Evolutionary conservation across 2,329 filamentous ascomycete genomes (phyloP), one percentile per base, ranked within the genome.

Genomic region (Fusarium torreyae): DNA sequence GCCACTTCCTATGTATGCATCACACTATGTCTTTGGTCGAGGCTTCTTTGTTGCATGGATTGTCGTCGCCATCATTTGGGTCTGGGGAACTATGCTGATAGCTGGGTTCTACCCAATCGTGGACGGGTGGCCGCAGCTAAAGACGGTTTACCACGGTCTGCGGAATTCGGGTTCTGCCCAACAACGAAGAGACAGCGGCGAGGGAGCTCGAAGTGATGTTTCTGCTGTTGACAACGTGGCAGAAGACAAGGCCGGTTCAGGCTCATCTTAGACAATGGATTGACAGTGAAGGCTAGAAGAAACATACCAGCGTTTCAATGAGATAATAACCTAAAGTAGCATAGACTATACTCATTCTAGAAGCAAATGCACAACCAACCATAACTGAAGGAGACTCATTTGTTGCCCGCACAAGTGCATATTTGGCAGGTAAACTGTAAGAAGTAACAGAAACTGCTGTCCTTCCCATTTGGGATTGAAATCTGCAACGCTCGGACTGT

Each of bases 1-100:
- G 77, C 85, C 85, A 1, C 75, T 87, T 44, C 85, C 85, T 0
- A 87, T 87, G 84, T 87, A 87, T 66, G 85, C 81, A 0, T 80
- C 83, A 1, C 79, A 81, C 10, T 86, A 86, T 57, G 75, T 86
- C 0, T 87, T 86, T 65, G 77, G 77, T 3, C 82, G 83, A 56
- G 74, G 74, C 34, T 87, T 87, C 63, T 87, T 83, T 49, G 75
- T 77, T 1, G 85, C 83, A 0, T 87, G 85, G 85, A 73, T 87
- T 2, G 77, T 84, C 0, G 75, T 87, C 0, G 80, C 81, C 0
- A 83, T 87, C 17, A 82, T 87, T 31, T 87, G 85, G 85, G 79
- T 86, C 5, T 87, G 85, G 85, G 70, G 77, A 0, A 86, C 84
- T 0, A 80, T 86, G 78, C 73, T 87, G 0, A 74, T 86, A 15